Percentiles rank a stretch among this genome's conserved stretches.
phyloP scores from a whole-genome alignment of 176 grass and related monocot species.

The Juncus inflexus region DNA sequence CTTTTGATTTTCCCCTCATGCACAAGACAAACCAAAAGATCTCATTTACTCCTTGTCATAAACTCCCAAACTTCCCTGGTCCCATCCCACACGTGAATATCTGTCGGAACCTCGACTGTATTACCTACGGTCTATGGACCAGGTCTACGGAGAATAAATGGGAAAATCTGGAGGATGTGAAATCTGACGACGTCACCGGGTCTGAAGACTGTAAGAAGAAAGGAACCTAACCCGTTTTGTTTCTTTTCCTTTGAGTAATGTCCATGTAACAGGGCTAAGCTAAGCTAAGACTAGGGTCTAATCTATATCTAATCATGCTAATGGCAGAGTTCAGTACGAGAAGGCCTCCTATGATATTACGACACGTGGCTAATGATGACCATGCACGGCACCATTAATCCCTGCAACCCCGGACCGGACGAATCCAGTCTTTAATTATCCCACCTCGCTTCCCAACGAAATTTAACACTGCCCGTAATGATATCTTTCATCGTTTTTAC shows the following conservation, averaged over 20 bases:
- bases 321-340: conserved; percentile 14
- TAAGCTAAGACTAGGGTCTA: neutral
- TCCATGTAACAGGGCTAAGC: conserved; percentile 15
- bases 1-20: conserved; percentile 10
- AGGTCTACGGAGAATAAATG: neutral
- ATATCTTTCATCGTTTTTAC: conserved; percentile 7
- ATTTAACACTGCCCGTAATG: conserved; percentile 31
- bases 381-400: conserved; percentile 2
- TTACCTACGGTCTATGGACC: neutral
- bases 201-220: neutral
- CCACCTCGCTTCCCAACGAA: neutral
- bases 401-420: conserved; percentile 10
- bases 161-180: neutral
- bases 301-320: conserved; percentile 11
- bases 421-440: neutral
- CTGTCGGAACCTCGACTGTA: neutral
- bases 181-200: conserved; percentile 2
- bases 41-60: neutral
- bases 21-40: conserved; percentile 33
- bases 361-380: conserved; percentile 12
- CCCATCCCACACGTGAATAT: conserved; percentile 19
- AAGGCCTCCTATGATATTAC: neutral
- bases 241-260: conserved; percentile 23
- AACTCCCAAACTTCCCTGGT: conserved; percentile 6
- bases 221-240: conserved; percentile 20